Conservation (phyloP, 805 yeast genomes). For the Kluyveromyces starmeri region DNA sequence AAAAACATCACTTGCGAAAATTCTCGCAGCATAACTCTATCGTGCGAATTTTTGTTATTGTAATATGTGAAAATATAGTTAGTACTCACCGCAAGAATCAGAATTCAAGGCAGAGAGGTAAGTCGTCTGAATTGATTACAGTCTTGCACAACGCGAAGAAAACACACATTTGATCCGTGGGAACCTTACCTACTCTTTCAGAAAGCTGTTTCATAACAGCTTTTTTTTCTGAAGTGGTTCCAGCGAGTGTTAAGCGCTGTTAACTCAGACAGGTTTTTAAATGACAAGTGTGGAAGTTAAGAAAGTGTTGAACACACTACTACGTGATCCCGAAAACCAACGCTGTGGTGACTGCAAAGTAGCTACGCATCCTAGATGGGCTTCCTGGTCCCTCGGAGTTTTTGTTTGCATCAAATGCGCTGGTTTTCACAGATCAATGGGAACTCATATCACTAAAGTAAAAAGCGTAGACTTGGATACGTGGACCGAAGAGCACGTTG, state of each 20-base stretch:
- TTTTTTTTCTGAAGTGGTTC: too few relatives aligned
- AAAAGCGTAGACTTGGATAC: conserved; percentile 91
- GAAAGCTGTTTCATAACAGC: too few relatives aligned
- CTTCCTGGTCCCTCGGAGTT: conserved; percentile 91
- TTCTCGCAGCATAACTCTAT: too few relatives aligned
- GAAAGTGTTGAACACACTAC: conserved; percentile 58
- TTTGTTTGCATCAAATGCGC: conserved; percentile 92
- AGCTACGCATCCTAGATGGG: conserved; percentile 92
- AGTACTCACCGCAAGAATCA: too few relatives aligned
- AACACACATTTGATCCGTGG: background rate
- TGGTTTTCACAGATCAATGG: conserved; percentile 91
- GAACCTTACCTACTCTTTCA: too few relatives aligned
- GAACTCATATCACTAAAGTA: conserved; percentile 89
- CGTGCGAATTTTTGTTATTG: too few relatives aligned
- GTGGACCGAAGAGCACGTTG: conserved; percentile 91
- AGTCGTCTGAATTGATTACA: background rate
- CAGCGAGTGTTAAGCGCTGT: too few relatives aligned
- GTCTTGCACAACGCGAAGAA: background rate
- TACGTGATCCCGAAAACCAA: conserved; percentile 70
- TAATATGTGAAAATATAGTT: too few relatives aligned
- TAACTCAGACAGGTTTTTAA: too few relatives aligned
- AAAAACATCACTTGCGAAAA: too few relatives aligned
- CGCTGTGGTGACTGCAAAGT: conserved; percentile 88
- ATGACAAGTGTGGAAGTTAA: conserved; percentile 36
- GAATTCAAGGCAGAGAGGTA: too few relatives aligned